Base-by-base conservation (phyloP, 805 yeast species). In the Saccharomycopsis selenospora region DNA sequence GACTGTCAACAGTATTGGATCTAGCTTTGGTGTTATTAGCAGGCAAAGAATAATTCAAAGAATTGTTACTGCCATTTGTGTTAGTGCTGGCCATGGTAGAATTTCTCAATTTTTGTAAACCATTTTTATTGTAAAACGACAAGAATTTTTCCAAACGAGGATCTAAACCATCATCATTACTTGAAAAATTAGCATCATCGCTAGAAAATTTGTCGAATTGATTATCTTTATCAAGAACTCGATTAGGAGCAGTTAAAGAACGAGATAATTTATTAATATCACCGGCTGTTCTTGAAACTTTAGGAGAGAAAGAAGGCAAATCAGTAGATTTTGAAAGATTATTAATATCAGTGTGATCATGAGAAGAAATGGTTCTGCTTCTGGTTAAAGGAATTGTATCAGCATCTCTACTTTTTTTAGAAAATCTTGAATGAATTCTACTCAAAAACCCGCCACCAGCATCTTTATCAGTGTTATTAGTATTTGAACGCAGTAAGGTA, bases 91-190 rank as follows among this genome's bases (percentile, higher is more conserved):
- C n/a, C n/a, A n/a, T n/a, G n/a, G n/a, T n/a, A 7, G 38, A 17
- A 17, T 5, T 17, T 33, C 18, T 33, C 18, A 33, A 14, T 14
- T 33, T 33, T 33, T 33, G 20, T 20, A 55, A 33, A 1, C 64
- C 63, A 20, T 59, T 59, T 4, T 57, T 53, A 49, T 57, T 62
- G 52, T 70, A 71, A 51, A 62, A 69, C 40, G 65, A 61, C 30
- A 77, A 56, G 56, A 76, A 77, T 45, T 70, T 71, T 33, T 71
- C 68, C 24, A 77, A 57, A 52, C 72, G 68, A 1, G 74, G 72
- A 54, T 77, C 80, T 14, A 69, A 47, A 26, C 64, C 62, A n/a
- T 51, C 50, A 10, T 36, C 11, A 2, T 56, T 36, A n/a, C 42
- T 40, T 10, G 27, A 18, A 59, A 56, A 43, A 52, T 55, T 22